Percentiles rank a stretch among this genome's conserved stretches.
Conservation (phyloP, 352 stramenopile genomes). For the Phytophthora nicotianae region DNA sequence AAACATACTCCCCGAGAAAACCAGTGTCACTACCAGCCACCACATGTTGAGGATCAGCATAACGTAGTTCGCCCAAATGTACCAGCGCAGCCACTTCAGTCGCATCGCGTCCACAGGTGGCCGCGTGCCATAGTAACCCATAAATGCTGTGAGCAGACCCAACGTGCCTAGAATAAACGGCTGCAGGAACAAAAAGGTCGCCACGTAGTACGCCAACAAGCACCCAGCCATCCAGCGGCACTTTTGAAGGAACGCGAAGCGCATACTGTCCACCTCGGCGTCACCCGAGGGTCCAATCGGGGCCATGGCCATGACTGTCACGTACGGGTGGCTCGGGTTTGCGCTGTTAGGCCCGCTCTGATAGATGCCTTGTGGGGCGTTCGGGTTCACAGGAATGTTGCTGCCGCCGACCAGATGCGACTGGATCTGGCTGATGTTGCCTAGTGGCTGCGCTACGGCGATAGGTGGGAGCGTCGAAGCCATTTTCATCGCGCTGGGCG, state of each 20-base stretch:
- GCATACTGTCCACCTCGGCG: constrained; percentile 40
- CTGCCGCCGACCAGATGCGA: constrained; percentile 40
- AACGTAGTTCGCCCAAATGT: constrained; percentile 74
- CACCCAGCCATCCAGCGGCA: constrained; percentile 62
- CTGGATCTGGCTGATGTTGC: constrained; percentile 41
- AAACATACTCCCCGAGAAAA: constrained; percentile 38
- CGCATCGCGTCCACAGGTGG: constrained; percentile 61
- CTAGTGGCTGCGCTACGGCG: constrained; percentile 44
- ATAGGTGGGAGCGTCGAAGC: constrained; percentile 45
- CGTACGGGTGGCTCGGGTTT: constrained; percentile 35
- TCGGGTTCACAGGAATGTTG: constrained; percentile 49
- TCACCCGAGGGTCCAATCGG: constrained; percentile 27
- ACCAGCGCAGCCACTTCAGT: constrained; percentile 74
- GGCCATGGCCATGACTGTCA: constrained; percentile 42
- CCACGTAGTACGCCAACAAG: constrained; percentile 74
- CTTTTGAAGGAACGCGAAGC: constrained; percentile 66
- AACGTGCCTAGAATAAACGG: constrained; percentile 67
- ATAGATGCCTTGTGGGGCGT: constrained; percentile 22
- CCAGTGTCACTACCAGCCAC: constrained; percentile 53
- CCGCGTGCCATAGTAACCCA: constrained; percentile 66
- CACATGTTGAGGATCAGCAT: constrained; percentile 75
- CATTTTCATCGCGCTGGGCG: constrained; percentile 39
- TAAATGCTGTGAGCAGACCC: constrained; percentile 65
- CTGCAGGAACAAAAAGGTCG: constrained; percentile 76
- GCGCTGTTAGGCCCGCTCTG: constrained; percentile 9